Base-by-base conservation (phyloP, 352 stramenopile genomes). In the Phytopythium ostracodes region DNA sequence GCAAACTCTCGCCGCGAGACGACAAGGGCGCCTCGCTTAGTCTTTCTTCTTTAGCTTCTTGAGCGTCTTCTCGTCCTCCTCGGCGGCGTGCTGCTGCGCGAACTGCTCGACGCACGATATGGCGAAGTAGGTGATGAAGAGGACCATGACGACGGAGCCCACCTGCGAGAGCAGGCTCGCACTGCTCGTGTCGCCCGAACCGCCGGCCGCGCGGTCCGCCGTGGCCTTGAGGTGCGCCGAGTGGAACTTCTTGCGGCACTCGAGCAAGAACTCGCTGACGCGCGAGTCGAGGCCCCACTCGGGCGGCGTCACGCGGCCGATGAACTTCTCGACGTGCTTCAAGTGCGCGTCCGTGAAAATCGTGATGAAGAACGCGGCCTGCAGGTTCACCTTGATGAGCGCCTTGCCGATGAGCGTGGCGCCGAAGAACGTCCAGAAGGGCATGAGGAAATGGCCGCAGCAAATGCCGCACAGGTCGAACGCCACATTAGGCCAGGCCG, bases 381-480 rank as follows among this genome's bases (percentile, higher is more conserved):
- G 90, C 63, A 96, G 71, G 64, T 94, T 96, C 44, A 96, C 90
- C 70, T 97, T 97, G 75, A 97, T 94, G 51, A 96, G 79, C 53
- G 89, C 88, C 75, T 97, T 98, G 64, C 94, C 94, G 33, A 98
- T 94, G 33, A 98, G 77, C 56, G 93, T 98, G 22, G 93, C 94
- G 25, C 87, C 84, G 66, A 98, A 98, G 69, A 98, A 98, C 11
- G 92, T 98, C 88, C 87, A 98, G 67, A 98, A 98, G 27, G 92
- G 88, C 84, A 98, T 97, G 58, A 97, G 75, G 62, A 98, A 97
- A 70, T 98, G 90, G 56, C 94, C 94, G 63, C 94, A 98, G 74
- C 89, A 97, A 63, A 98, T 97, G 52, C 94, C 94, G 66, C 90
- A 97, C 1, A 98, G 77, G 62, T 98, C 94, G 66, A 98, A 98